phyloP scores from a whole-genome alignment of 306 rosid species.

The Sicyos edulis region DNA sequence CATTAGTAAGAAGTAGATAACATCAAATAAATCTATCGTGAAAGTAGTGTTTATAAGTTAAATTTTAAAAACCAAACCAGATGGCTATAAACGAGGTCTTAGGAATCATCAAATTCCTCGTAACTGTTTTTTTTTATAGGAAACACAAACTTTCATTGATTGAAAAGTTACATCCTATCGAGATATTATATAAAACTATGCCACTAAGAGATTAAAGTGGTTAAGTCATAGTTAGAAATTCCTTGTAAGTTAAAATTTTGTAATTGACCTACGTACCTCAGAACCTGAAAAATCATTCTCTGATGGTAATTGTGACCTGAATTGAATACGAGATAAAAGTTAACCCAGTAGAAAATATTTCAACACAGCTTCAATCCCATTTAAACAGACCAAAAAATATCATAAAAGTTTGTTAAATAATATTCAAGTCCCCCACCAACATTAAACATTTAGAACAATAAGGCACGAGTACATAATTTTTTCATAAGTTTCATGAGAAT shows the following conservation, averaged over 20 bases:
- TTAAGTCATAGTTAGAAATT: too few relatives aligned
- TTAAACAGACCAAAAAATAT: constrained; percentile 2
- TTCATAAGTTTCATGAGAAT: constrained; percentile 11
- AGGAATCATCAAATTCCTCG: not conserved
- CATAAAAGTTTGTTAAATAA: not conserved
- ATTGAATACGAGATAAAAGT: constrained; percentile 22
- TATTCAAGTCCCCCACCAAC: not conserved
- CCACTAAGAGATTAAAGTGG: too few relatives aligned
- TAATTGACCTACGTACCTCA: constrained; percentile 33
- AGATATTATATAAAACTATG: too few relatives aligned
- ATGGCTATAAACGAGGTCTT: not conserved
- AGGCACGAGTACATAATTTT: not conserved
- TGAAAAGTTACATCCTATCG: too few relatives aligned
- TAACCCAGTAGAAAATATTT: constrained; percentile 24
- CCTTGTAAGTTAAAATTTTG: constrained; percentile 14
- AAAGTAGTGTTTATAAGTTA: too few relatives aligned
- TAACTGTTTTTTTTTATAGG: too few relatives aligned
- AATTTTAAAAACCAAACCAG: too few relatives aligned
- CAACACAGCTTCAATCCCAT: constrained; percentile 8
- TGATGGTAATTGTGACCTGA: constrained; percentile 44
- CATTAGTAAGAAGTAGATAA: not conserved
- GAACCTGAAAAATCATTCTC: constrained; percentile 31
- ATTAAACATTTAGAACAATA: not conserved
- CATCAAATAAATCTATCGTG: too few relatives aligned
- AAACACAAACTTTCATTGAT: too few relatives aligned